These are phyloP conservation scores for Verticillium dahliae DNA, from an alignment of 2,329 filamentous ascomycete species.

Conservation along the genomic window DNA sequence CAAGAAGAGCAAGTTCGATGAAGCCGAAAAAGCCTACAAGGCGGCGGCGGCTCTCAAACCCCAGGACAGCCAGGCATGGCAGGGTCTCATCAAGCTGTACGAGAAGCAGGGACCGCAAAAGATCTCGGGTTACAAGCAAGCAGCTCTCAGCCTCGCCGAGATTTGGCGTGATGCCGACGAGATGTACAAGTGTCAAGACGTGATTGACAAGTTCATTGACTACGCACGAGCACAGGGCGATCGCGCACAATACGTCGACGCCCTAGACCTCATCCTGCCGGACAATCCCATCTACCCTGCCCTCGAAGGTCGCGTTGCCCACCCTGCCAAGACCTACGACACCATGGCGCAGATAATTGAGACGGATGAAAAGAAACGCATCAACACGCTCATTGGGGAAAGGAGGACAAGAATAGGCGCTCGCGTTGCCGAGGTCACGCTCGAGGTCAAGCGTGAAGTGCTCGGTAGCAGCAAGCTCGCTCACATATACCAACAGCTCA, in stretches of 20 bases:
- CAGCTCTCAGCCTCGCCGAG: constrained; percentile 65
- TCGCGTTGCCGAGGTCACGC: constrained; percentile 72
- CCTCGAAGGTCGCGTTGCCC: constrained; percentile 76
- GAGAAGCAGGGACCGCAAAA: constrained; percentile 67
- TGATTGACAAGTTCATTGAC: constrained; percentile 73
- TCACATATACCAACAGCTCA: constrained; percentile 71
- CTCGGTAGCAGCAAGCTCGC: constrained; percentile 71
- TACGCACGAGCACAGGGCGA: constrained; percentile 69
- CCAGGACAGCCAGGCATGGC: constrained; percentile 79
- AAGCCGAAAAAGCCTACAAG: constrained; percentile 71
- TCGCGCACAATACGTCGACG: constrained; percentile 65
- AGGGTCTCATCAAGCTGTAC: constrained; percentile 80
- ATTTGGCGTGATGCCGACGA: constrained; percentile 65
- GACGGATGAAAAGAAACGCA: constrained; percentile 76
- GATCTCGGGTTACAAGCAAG: constrained; percentile 67
- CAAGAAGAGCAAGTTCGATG: constrained; percentile 63
- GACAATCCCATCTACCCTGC: constrained; percentile 73
- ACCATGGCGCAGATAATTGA: constrained; percentile 80
- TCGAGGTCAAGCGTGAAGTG: constrained; percentile 83
- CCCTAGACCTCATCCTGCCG: constrained; percentile 71
- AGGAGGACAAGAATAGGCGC: constrained; percentile 82
- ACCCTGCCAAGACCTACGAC: constrained; percentile 74
- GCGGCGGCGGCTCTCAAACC: constrained; percentile 66
- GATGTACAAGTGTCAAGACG: constrained; percentile 55
- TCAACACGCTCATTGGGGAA: constrained; percentile 86